Evolutionary conservation across 1,284 basidiomycete genomes (phyloP).

Genomic region (Kwoniella shivajii): DNA sequence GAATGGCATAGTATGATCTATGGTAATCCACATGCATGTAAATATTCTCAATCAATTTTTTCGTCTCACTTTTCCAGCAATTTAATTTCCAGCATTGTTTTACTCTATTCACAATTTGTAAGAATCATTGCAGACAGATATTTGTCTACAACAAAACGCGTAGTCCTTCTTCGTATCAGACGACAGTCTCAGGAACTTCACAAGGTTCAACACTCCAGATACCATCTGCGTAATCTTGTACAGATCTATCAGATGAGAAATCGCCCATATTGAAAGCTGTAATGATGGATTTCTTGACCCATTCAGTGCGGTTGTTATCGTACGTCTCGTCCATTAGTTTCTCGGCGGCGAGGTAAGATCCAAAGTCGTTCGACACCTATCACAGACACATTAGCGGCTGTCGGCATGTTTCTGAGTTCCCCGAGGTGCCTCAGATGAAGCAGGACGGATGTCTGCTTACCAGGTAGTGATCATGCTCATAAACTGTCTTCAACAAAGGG

Average conservation of each 20-base stretch:
- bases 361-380: constrained; percentile 79
- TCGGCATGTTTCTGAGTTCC: not conserved
- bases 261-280: constrained; percentile 88
- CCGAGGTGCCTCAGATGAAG: not conserved
- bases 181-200: constrained; percentile 40
- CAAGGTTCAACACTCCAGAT: constrained; percentile 51
- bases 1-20: too few species aligned
- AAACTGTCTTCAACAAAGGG: constrained; percentile 59
- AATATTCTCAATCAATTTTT: too few species aligned
- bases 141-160: too few species aligned
- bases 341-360: constrained; percentile 80
- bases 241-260: constrained; percentile 84
- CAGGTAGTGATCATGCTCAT: constrained; percentile 65
- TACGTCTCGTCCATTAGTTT: constrained; percentile 84
- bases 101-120: too few species aligned
- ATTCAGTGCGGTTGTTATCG: constrained; percentile 69
- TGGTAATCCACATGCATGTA: too few species aligned
- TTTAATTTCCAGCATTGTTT: too few species aligned
- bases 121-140: too few species aligned
- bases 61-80: too few species aligned
- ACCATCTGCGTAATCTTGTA: constrained; percentile 75
- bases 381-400: constrained; percentile 43
- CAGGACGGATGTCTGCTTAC: constrained; percentile 6
- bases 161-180: too few species aligned
- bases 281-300: constrained; percentile 86